These are phyloP conservation scores for Thamnidium elegans DNA, from an alignment of 192 early-diverging fungal species.

Conservation along the genomic window DNA sequence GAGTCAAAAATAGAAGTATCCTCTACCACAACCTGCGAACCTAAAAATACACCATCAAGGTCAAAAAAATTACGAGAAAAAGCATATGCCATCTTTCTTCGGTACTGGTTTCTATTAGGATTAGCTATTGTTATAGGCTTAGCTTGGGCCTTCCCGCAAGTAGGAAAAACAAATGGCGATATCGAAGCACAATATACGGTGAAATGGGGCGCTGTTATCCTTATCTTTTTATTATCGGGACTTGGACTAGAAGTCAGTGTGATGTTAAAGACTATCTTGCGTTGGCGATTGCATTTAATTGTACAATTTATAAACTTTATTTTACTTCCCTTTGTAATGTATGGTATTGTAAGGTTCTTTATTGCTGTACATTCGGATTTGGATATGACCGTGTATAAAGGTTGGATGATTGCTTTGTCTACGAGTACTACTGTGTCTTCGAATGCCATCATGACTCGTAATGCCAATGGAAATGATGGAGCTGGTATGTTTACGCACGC, in stretches of 20 bases:
- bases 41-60: too few species aligned
- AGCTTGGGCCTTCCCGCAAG: slow-evolving; percentile 56
- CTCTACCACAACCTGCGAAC: too few species aligned
- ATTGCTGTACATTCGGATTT: slow-evolving; percentile 44
- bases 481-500: slow-evolving; percentile 26
- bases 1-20: too few species aligned
- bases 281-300: slow-evolving; percentile 51
- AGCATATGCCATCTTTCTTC: slow-evolving; percentile 45
- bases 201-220: slow-evolving; percentile 56
- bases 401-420: slow-evolving; percentile 56
- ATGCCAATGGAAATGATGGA: slow-evolving; percentile 58
- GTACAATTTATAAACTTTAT: slow-evolving; percentile 56
- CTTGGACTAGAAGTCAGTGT: slow-evolving; percentile 58
- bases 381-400: slow-evolving; percentile 49
- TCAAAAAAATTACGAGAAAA: neutral
- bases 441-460: slow-evolving; percentile 68
- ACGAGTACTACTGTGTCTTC: slow-evolving; percentile 70
- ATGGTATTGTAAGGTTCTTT: slow-evolving; percentile 38
- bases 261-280: slow-evolving; percentile 46
- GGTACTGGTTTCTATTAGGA: slow-evolving; percentile 63
- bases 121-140: slow-evolving; percentile 57
- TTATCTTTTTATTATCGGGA: slow-evolving; percentile 66
- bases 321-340: slow-evolving; percentile 55
- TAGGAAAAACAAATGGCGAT: slow-evolving; percentile 51
- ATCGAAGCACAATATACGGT: slow-evolving; percentile 57